A percentile compares a stretch with the other conserved stretches of the same genome.
These are phyloP conservation scores for Cucumis melo DNA, from an alignment of 306 rosid genomes.

Conservation along the genomic window DNA sequence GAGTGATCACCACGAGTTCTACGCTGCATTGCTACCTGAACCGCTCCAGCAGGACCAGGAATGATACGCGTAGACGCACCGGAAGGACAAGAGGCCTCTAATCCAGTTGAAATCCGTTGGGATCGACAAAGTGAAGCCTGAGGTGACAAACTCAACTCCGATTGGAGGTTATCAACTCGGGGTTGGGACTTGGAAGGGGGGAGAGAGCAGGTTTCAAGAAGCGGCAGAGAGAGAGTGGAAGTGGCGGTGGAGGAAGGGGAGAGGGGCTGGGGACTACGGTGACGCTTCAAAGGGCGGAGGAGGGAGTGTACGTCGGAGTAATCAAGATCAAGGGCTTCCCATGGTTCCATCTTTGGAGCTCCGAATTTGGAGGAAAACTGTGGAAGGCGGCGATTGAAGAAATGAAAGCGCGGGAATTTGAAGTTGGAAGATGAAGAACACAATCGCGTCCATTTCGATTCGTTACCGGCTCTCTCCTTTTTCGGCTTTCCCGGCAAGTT, in stretches of 20 bases:
- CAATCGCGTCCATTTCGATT: not conserved
- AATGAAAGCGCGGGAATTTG: not conserved
- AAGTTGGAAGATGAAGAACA: not conserved
- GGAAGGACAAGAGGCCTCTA: not conserved
- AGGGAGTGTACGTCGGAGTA: constrained; percentile 36
- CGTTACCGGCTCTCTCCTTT: not conserved
- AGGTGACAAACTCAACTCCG: not conserved
- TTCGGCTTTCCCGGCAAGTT: not conserved
- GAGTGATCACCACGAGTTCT: constrained; percentile 8
- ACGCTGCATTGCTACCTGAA: constrained; percentile 60
- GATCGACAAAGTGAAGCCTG: not conserved
- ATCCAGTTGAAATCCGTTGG: not conserved
- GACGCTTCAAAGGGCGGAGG: constrained; percentile 29
- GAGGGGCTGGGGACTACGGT: not conserved
- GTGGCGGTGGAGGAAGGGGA: not conserved
- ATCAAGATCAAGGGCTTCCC: constrained; percentile 55
- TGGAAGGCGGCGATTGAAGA: not conserved
- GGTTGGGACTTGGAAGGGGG: constrained; percentile 6
- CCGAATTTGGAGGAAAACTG: not conserved
- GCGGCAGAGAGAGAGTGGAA: constrained; percentile 1
- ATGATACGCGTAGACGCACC: constrained; percentile 16
- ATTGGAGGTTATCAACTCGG: not conserved
- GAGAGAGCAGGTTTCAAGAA: constrained; percentile 5
- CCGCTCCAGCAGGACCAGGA: constrained; percentile 78
- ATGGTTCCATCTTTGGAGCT: constrained; percentile 22